phyloP scores from a whole-genome alignment of 345 rosid species.

The Arabis hirsuta region DNA sequence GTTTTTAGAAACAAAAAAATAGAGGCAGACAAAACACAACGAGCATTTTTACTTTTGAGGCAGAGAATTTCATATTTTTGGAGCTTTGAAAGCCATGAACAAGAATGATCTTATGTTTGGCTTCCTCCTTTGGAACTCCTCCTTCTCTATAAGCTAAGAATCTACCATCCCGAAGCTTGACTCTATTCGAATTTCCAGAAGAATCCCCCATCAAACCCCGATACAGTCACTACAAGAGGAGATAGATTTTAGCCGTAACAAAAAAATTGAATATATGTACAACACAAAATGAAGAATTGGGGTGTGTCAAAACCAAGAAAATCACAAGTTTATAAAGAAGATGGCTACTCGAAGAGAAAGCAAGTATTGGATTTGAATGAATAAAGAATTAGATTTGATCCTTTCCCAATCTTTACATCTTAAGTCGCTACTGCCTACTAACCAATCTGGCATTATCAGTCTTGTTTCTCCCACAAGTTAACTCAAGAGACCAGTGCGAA shows the following conservation, averaged over 20 bases:
- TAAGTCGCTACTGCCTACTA: conserved; percentile 17
- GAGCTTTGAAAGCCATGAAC: conserved; percentile 97
- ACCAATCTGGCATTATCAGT: neutral
- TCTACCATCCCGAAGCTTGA: conserved; percentile 82
- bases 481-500: too few relatives aligned
- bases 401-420: conserved; percentile 14
- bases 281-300: too few relatives aligned
- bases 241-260: neutral
- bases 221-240: conserved; percentile 18
- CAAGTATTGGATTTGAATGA: conserved; percentile 11
- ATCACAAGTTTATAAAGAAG: neutral
- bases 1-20: neutral
- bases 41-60: neutral
- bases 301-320: too few relatives aligned
- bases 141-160: conserved; percentile 69
- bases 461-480: conserved; percentile 33
- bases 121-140: conserved; percentile 68
- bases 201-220: conserved; percentile 21
- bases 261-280: too few relatives aligned
- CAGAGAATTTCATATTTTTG: conserved; percentile 63
- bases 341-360: conserved; percentile 17
- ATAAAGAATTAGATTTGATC: conserved; percentile 5
- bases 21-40: conserved; percentile 31
- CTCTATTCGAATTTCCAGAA: conserved; percentile 37
- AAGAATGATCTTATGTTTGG: conserved; percentile 65